phyloP scores from a whole-genome alignment of 2,329 filamentous ascomycete species.

The Claviceps quebecensis region DNA sequence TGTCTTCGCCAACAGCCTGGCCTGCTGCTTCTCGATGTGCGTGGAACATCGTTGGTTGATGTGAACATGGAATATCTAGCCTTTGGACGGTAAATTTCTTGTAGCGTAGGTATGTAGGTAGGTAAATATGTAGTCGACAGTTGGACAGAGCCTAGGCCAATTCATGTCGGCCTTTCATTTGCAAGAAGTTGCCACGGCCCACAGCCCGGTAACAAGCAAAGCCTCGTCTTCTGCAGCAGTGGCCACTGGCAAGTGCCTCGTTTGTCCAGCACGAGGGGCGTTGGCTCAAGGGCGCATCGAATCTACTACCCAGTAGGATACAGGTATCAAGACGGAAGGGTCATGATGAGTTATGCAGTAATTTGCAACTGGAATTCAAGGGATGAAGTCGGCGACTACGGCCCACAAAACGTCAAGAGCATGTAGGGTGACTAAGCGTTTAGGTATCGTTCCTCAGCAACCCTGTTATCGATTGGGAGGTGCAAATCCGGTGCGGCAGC shows the following conservation, averaged over 20 bases:
- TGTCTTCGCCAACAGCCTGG: neutral
- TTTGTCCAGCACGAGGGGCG: neutral
- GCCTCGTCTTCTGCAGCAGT: neutral
- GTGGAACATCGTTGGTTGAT: neutral
- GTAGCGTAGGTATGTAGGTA: neutral
- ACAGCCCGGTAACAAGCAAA: neutral
- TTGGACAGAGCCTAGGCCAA: neutral
- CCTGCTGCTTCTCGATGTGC: neutral
- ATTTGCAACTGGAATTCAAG: conserved; percentile 5
- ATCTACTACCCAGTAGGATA: neutral
- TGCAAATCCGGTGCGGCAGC: no score
- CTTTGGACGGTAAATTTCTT: no score
- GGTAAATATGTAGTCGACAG: neutral
- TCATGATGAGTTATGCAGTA: neutral
- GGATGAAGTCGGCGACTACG: conserved; percentile 1
- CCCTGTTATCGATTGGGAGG: no score
- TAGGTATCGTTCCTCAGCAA: neutral
- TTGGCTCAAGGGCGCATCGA: neutral
- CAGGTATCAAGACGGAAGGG: neutral
- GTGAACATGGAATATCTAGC: no score
- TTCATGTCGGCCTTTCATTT: neutral
- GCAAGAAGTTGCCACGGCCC: neutral
- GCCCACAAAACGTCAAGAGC: neutral
- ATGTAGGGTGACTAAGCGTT: neutral
- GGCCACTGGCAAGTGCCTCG: neutral